A percentile compares a stretch with the other conserved stretches of the same genome.
These are phyloP conservation scores for Sclerotiophoma versabilis DNA, from an alignment of 2,329 filamentous ascomycete genomes.

Conservation along the genomic window DNA sequence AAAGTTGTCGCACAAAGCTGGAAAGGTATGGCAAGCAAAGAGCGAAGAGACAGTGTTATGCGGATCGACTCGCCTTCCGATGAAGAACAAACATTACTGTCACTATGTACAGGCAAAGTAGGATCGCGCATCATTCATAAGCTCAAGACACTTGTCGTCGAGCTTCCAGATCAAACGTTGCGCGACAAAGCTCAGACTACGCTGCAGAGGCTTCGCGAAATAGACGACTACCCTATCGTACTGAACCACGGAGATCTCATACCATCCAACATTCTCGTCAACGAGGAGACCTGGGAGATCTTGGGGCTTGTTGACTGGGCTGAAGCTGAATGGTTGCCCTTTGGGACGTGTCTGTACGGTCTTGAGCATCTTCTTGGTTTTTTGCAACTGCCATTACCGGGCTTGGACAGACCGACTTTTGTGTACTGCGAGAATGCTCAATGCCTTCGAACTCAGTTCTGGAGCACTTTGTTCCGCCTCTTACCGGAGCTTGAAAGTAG, in stretches of 20 bases:
- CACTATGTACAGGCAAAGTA: constrained; percentile 38
- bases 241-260: constrained; percentile 69
- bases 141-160: constrained; percentile 30
- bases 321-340: constrained; percentile 67
- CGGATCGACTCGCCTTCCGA: constrained; percentile 32
- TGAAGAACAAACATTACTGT: constrained; percentile 15
- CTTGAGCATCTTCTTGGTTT: constrained; percentile 66
- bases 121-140: constrained; percentile 35
- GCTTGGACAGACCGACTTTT: constrained; percentile 15
- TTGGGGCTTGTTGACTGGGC: constrained; percentile 69
- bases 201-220: constrained; percentile 51
- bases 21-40: constrained; percentile 3
- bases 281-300: constrained; percentile 53
- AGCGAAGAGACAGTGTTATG: constrained; percentile 5
- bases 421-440: constrained; percentile 56
- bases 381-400: constrained; percentile 31
- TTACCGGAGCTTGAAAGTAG: constrained; percentile 48
- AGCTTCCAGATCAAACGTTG: constrained; percentile 35
- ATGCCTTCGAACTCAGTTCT: constrained; percentile 59
- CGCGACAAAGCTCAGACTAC: constrained; percentile 24
- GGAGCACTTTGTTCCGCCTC: constrained; percentile 51
- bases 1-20: constrained; percentile 35
- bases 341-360: constrained; percentile 67
- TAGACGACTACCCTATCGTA: constrained; percentile 60
- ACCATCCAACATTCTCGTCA: constrained; percentile 64